Evolutionary conservation across 2,329 filamentous ascomycete species (phyloP), one percentile per base, ranked within the genome.

Genomic region (Grosmannia serpens): DNA sequence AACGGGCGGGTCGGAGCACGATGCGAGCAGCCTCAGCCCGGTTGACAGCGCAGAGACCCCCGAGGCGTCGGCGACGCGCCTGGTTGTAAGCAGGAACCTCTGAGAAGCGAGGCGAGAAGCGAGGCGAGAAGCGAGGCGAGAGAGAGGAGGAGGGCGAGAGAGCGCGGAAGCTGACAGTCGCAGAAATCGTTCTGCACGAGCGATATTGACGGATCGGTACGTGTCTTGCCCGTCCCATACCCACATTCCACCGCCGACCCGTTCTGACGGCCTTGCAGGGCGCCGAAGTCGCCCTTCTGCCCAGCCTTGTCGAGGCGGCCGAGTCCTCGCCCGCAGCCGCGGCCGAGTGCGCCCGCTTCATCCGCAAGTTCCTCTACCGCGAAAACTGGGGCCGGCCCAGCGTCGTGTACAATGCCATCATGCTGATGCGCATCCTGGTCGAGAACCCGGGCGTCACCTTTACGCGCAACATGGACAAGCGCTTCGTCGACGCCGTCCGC

Each of bases 321-420:
- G 94, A 97, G 71, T 96, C 91, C 31, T 95, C 89, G 53, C 92
- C 94, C 10, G 76, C 78, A 53, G 94, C 94, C 7, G 91, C 92
- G 27, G 84, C 86, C 63, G 88, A 91, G 66, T 89, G 89, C 65
- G 90, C 91, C 55, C 77, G 82, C 64, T 78, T 87, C 64, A 89
- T 97, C 68, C 87, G 89, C 69, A 91, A 89, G 70, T 92, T 86
- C 70, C 77, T 99, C 60, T 80, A 83, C 65, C 86, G 85, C 64
- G 87, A 91, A 52, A 84, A 89, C 72, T 83, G 73, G 65, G 69
- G 72, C 29, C 76, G 75, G 52, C 77, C 89, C 11, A 84, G 88
- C 66, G 84, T 86, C 65, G 92, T 97, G 72, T 97, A 96, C 79
- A 96, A 97, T 74, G 87, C 90, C 62, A 85, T 97, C 67, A 97